phyloP scores from a whole-genome alignment of 2,329 filamentous ascomycete species.

The Aspergillus sp. region DNA sequence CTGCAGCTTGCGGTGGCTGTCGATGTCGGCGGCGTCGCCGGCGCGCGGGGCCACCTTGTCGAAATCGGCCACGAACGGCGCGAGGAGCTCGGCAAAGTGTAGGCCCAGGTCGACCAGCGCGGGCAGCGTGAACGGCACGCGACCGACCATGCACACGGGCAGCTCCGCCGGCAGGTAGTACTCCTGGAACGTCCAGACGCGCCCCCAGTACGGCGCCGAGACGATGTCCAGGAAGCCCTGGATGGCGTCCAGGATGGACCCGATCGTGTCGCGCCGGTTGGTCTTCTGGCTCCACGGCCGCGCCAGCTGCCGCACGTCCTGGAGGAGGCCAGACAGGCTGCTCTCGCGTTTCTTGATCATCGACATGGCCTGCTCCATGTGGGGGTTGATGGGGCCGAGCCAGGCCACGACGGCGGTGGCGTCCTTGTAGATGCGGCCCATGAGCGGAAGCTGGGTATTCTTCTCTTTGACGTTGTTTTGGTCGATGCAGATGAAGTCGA shows the following conservation, averaged over 20 bases:
- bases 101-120: background rate
- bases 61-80: background rate
- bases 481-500: constrained; percentile 10
- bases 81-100: background rate
- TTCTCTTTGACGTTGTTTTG: constrained; percentile 2
- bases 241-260: constrained; percentile 1
- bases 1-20: constrained; percentile 1
- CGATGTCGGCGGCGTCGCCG: constrained; percentile 4
- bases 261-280: background rate
- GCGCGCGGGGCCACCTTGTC: constrained; percentile 1
- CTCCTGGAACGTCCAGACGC: constrained; percentile 12
- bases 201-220: constrained; percentile 6
- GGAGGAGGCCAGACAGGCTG: background rate
- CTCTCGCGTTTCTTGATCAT: background rate
- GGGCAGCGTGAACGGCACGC: background rate
- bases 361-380: constrained; percentile 4
- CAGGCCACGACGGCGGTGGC: background rate
- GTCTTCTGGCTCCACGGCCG: background rate
- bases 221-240: background rate
- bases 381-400: background rate
- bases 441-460: constrained; percentile 8
- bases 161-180: background rate
- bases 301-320: background rate
- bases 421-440: constrained; percentile 7
- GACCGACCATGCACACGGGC: constrained; percentile 8